phyloP scores from a whole-genome alignment of 2,329 filamentous ascomycete species.

The Aspergillus thermomutatus region DNA sequence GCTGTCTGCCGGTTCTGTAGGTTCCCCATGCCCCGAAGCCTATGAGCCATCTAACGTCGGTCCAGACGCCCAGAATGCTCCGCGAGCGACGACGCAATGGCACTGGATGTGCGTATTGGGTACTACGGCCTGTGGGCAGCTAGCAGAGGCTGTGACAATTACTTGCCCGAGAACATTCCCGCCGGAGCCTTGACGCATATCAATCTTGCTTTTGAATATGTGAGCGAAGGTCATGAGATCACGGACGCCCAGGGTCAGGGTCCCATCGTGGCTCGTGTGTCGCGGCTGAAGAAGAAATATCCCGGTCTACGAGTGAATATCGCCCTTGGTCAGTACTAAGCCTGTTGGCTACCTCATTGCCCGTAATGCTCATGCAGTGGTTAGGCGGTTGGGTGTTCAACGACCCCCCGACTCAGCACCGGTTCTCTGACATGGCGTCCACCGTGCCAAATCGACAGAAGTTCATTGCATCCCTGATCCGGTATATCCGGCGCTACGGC shows the following conservation, averaged over 20 bases:
- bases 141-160: not conserved
- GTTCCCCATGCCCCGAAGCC: not conserved
- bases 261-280: not conserved
- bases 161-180: not conserved
- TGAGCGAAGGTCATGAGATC: not conserved
- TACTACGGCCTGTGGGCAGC: not conserved
- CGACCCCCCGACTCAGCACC: not conserved
- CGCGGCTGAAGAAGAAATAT: not conserved
- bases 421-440: not conserved
- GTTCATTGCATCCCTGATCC: not conserved
- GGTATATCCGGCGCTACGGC: not conserved
- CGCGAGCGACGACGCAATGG: not conserved
- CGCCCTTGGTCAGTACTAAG: not conserved
- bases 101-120: not conserved
- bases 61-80: not conserved
- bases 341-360: not conserved
- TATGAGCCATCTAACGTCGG: not conserved
- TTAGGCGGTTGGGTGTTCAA: conserved; percentile 1
- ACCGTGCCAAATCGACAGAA: not conserved
- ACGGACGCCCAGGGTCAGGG: not conserved
- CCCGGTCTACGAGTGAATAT: not conserved
- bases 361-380: not conserved
- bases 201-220: not conserved
- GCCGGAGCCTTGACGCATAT: conserved; percentile 1
- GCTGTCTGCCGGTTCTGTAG: not conserved